Percentiles rank a stretch among this genome's conserved stretches.
Conservation (phyloP, 2,329 filamentous ascomycete species). For the Immersiporthe knoxdaviesiana region DNA sequence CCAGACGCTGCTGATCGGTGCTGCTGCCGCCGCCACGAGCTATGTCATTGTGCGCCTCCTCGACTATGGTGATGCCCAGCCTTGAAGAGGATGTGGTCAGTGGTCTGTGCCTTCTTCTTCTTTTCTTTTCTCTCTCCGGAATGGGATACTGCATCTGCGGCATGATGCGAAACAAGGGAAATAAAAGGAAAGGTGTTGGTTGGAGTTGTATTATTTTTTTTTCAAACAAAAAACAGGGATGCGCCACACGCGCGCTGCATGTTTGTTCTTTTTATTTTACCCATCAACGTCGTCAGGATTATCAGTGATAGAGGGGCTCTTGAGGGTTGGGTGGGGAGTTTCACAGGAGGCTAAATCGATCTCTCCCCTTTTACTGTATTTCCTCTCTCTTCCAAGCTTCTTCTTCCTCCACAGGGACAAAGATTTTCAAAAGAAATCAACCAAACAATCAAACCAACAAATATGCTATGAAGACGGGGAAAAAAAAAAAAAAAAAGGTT, state of each 20-base stretch:
- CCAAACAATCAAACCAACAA: no score
- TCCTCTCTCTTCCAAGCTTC: no score
- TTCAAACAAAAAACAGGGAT: neutral
- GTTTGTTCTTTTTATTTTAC: neutral
- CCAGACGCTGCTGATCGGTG: conserved; percentile 68
- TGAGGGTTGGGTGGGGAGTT: no score
- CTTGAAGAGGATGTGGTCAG: conserved; percentile 3
- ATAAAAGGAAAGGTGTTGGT: neutral
- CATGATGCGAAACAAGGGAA: neutral
- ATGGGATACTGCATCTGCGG: neutral
- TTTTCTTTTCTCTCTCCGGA: neutral
- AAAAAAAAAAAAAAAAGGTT: no score
- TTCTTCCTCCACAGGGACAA: no score
- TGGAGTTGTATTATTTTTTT: no score
- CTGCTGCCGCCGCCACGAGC: conserved; percentile 67
- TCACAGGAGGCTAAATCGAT: neutral
- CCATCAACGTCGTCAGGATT: neutral
- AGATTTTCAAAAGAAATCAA: no score
- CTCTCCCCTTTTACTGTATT: no score
- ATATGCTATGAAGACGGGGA: no score
- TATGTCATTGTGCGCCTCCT: conserved; percentile 65
- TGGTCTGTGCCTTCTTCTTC: neutral
- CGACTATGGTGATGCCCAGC: conserved; percentile 40
- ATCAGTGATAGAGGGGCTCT: neutral
- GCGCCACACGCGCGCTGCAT: neutral